Conservation (phyloP, 2,329 filamentous ascomycete genomes). For the Cryphonectria japonica region DNA sequence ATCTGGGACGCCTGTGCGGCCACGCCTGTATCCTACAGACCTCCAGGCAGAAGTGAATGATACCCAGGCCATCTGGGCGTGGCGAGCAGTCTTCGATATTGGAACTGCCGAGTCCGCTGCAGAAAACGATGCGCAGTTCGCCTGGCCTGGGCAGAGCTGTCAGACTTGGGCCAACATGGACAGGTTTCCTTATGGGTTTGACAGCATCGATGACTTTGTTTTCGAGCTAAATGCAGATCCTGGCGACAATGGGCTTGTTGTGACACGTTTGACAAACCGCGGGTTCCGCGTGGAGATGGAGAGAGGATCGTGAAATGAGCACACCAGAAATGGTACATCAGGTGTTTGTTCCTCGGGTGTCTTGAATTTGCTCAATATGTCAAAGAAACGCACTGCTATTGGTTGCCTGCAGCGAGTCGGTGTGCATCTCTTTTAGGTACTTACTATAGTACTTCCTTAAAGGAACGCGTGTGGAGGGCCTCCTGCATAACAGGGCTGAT, state of each 20-base stretch:
- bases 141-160: conserved; percentile 22
- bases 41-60: neutral
- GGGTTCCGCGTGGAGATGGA: conserved; percentile 14
- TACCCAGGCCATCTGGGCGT: conserved; percentile 2
- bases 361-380: neutral
- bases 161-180: conserved; percentile 25
- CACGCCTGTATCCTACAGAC: conserved; percentile 17
- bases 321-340: neutral
- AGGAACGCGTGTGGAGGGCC: neutral
- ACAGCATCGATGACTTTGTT: conserved; percentile 17
- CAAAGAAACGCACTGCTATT: neutral
- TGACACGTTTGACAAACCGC: conserved; percentile 6
- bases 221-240: conserved; percentile 2
- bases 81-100: conserved; percentile 20
- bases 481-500: neutral
- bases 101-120: conserved; percentile 14
- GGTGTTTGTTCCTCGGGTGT: neutral
- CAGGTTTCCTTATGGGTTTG: conserved; percentile 17
- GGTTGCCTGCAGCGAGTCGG: neutral
- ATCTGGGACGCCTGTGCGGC: neutral
- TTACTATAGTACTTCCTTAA: neutral
- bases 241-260: neutral
- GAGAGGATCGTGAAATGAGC: neutral
- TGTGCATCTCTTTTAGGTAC: neutral
- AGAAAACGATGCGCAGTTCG: conserved; percentile 14